Evolutionary conservation across 768 basidiomycete species (phyloP).

Genomic region (Leccinum ochraceum): DNA sequence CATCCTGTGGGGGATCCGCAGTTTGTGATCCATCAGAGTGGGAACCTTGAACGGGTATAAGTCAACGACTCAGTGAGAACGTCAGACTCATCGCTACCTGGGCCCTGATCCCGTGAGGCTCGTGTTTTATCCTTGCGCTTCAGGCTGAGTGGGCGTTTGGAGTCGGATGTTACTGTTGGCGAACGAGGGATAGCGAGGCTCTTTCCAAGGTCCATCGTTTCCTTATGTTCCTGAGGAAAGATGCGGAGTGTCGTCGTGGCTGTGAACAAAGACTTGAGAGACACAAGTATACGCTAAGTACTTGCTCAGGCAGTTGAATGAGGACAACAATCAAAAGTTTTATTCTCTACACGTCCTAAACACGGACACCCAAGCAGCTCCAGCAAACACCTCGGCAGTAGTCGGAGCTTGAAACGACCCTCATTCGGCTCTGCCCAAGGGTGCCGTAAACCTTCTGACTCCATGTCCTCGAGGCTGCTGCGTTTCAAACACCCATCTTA

Average conservation of each 20-base stretch:
- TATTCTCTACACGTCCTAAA: background rate
- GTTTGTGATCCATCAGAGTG: constrained; percentile 19
- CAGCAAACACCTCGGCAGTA: background rate
- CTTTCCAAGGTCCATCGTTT: constrained; percentile 64
- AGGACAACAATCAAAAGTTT: background rate
- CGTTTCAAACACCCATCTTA: constrained; percentile 22
- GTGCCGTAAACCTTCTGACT: constrained; percentile 18
- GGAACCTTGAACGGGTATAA: constrained; percentile 14
- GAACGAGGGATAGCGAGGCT: constrained; percentile 47
- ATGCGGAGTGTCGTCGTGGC: constrained; percentile 29
- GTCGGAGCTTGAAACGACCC: constrained; percentile 16
- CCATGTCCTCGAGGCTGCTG: constrained; percentile 24
- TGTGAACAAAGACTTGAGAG: constrained; percentile 25
- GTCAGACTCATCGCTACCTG: constrained; percentile 26
- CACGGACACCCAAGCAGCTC: background rate
- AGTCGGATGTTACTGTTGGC: constrained; percentile 33
- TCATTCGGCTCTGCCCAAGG: constrained; percentile 10
- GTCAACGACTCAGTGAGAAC: constrained; percentile 2
- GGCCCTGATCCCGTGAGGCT: constrained; percentile 24
- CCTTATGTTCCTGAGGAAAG: constrained; percentile 43
- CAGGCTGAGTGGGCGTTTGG: constrained; percentile 57
- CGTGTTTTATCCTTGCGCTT: constrained; percentile 48
- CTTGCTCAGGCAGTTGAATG: constrained; percentile 7
- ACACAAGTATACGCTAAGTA: constrained; percentile 8
- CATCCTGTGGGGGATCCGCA: constrained; percentile 8